Conservation (phyloP, 2,329 filamentous ascomycete genomes). For the Neonectria neomacrospora region DNA sequence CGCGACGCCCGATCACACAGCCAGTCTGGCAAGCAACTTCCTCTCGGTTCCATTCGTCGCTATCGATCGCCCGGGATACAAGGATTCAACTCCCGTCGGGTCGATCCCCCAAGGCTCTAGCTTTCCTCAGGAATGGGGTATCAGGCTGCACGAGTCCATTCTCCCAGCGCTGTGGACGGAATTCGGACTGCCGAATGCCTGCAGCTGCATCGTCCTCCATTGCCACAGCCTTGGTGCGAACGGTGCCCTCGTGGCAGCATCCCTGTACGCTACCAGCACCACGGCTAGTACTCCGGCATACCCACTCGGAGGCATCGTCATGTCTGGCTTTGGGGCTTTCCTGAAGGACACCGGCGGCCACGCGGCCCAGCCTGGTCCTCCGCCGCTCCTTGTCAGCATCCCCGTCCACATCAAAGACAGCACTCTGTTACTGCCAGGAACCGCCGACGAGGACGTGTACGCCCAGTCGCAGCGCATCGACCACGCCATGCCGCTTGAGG, state of each 20-base stretch:
- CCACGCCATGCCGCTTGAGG: slow-evolving; percentile 32
- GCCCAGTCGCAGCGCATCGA: slow-evolving; percentile 30
- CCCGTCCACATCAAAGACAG: slow-evolving; percentile 33
- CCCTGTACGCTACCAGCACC: slow-evolving; percentile 23
- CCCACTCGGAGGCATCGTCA: slow-evolving; percentile 31
- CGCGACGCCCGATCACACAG: slow-evolving; percentile 29
- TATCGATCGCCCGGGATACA: slow-evolving; percentile 38
- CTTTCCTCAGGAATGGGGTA: slow-evolving; percentile 36
- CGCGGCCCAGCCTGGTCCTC: slow-evolving; percentile 19
- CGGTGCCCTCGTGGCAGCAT: slow-evolving; percentile 32
- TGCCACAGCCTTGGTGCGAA: slow-evolving; percentile 36
- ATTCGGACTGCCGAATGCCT: slow-evolving; percentile 28
- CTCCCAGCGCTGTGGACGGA: slow-evolving; percentile 35
- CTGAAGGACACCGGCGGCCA: slow-evolving; percentile 30
- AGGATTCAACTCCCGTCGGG: slow-evolving; percentile 27
- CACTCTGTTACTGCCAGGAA: slow-evolving; percentile 32
- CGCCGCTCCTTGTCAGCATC: slow-evolving; percentile 28
- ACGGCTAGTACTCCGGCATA: slow-evolving; percentile 13
- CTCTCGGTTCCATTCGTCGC: slow-evolving; percentile 36
- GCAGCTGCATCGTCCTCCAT: slow-evolving; percentile 33
- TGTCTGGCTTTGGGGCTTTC: slow-evolving; percentile 33
- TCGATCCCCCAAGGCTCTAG: slow-evolving; percentile 30
- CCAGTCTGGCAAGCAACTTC: slow-evolving; percentile 26
- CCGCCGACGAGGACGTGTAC: slow-evolving; percentile 30
- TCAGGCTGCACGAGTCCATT: slow-evolving; percentile 27